Conservation (phyloP, 768 basidiomycete species). For the Termitomyces sp. region DNA sequence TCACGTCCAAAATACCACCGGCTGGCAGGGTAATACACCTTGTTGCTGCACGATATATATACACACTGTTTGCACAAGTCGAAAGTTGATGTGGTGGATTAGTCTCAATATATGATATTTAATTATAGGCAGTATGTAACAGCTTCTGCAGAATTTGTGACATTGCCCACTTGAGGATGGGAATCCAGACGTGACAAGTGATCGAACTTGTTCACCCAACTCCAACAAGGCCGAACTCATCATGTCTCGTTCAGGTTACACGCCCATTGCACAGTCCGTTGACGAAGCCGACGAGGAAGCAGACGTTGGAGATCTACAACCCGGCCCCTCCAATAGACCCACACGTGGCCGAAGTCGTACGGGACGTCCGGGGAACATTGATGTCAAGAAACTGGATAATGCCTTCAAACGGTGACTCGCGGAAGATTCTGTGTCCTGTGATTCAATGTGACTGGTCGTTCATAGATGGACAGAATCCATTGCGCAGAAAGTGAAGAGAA, state of each 20-base stretch:
- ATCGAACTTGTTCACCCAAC: constrained; percentile 4
- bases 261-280: constrained; percentile 35
- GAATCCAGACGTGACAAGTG: background rate
- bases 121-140: too few species aligned
- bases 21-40: too few species aligned
- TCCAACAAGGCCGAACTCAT: background rate
- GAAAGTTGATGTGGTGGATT: too few species aligned
- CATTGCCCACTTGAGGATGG: background rate
- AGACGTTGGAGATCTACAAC: constrained; percentile 28
- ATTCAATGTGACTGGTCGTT: background rate
- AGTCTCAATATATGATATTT: too few species aligned
- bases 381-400: constrained; percentile 72
- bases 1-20: too few species aligned
- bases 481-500: constrained; percentile 77
- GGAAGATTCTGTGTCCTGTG: background rate
- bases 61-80: too few species aligned
- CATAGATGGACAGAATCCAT: constrained; percentile 82
- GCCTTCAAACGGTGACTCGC: constrained; percentile 71
- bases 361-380: constrained; percentile 59
- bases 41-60: too few species aligned
- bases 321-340: constrained; percentile 19
- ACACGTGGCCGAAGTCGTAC: constrained; percentile 30
- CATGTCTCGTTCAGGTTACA: constrained; percentile 41
- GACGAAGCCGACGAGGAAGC: constrained; percentile 38
- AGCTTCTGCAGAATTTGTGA: too few species aligned